Evolutionary conservation across 2,329 filamentous ascomycete genomes (phyloP).

Genomic region (Lanzia echinophila): DNA sequence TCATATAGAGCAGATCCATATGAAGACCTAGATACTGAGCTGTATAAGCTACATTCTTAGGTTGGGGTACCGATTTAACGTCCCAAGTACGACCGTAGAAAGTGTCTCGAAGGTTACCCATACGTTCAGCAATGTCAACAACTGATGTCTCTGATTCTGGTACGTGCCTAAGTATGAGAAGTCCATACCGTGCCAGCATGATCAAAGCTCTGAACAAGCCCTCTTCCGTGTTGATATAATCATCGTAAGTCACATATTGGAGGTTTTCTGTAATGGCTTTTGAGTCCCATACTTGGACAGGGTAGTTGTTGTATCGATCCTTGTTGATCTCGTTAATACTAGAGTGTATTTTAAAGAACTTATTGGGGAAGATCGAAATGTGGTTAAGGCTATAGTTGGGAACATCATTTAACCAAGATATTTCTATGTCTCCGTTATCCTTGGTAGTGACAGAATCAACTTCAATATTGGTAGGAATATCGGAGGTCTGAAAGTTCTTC

Average conservation of each 20-base stretch:
- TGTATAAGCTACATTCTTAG: slow-evolving; percentile 91
- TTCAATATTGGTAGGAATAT: slow-evolving; percentile 49
- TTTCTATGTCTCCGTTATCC: slow-evolving; percentile 36
- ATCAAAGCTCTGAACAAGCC: slow-evolving; percentile 55
- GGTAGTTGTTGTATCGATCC: background rate
- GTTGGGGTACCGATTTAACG: slow-evolving; percentile 71
- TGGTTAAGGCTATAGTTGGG: slow-evolving; percentile 23
- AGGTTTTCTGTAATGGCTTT: slow-evolving; percentile 41
- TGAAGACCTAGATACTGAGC: slow-evolving; percentile 76
- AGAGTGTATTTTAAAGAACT: slow-evolving; percentile 10
- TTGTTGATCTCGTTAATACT: background rate
- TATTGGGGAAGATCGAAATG: slow-evolving; percentile 19
- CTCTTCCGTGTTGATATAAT: slow-evolving; percentile 57
- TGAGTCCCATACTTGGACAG: slow-evolving; percentile 35
- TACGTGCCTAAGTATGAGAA: slow-evolving; percentile 71
- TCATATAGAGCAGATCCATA: slow-evolving; percentile 87
- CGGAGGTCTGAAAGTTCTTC: slow-evolving; percentile 57
- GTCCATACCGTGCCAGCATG: slow-evolving; percentile 58
- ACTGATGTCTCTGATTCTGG: slow-evolving; percentile 63
- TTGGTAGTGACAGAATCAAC: slow-evolving; percentile 32
- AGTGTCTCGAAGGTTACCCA: slow-evolving; percentile 75
- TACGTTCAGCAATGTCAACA: slow-evolving; percentile 58
- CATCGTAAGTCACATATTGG: slow-evolving; percentile 57
- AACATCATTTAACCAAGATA: slow-evolving; percentile 53
- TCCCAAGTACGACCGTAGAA: slow-evolving; percentile 93